Percentiles rank a stretch among this genome's conserved stretches.
phyloP scores from a whole-genome alignment of 2,329 filamentous ascomycete genomes.

The Didymella lethalis region DNA sequence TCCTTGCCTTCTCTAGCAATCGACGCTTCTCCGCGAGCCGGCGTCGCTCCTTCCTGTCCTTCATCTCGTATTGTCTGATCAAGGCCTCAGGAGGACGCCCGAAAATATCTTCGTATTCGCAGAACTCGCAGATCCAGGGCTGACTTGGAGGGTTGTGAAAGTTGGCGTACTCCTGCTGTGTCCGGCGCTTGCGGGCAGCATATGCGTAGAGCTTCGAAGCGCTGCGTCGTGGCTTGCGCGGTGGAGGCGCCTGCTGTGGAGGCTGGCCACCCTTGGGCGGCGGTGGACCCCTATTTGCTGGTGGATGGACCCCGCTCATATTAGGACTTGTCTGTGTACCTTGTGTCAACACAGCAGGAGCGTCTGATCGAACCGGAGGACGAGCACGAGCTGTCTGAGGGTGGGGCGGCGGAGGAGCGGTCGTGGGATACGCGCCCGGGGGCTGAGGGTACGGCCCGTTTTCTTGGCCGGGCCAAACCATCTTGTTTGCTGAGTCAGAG shows the following conservation, averaged over 20 bases:
- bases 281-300: conserved; percentile 38
- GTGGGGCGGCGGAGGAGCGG: conserved; percentile 31
- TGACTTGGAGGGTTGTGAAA: conserved; percentile 80
- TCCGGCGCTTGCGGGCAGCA: conserved; percentile 79
- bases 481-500: conserved; percentile 81
- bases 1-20: conserved; percentile 89
- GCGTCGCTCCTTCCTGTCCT: conserved; percentile 84
- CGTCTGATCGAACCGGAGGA: conserved; percentile 42
- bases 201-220: conserved; percentile 74
- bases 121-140: conserved; percentile 96
- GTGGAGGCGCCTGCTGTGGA: conserved; percentile 56
- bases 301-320: conserved; percentile 52
- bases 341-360: conserved; percentile 59
- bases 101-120: conserved; percentile 96
- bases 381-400: conserved; percentile 36
- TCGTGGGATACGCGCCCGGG: conserved; percentile 47
- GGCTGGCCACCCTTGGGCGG: conserved; percentile 51
- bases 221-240: conserved; percentile 68
- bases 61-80: conserved; percentile 92
- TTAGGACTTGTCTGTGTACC: conserved; percentile 65
- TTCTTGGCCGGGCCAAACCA: conserved; percentile 75
- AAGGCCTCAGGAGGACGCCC: conserved; percentile 84
- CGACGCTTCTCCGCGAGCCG: conserved; percentile 85
- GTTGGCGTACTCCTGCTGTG: conserved; percentile 79
- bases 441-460: conserved; percentile 51